A percentile compares a stretch with the other conserved stretches of the same genome.
Evolutionary conservation across 2,329 filamentous ascomycete genomes (phyloP).

Genomic region (Metarhizium robertsii): DNA sequence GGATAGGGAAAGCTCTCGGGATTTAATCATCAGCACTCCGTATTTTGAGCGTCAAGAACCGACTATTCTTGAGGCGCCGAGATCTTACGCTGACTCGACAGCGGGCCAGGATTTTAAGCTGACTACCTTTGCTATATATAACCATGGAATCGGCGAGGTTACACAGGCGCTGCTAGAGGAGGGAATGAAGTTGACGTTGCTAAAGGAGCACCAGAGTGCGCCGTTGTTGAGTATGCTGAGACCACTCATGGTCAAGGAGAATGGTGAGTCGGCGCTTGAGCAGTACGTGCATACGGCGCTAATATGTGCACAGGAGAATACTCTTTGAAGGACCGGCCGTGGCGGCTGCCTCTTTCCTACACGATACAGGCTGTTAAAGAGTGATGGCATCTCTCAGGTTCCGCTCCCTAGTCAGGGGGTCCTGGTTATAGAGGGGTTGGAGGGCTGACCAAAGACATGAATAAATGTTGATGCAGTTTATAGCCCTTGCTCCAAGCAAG

Average conservation of each 20-base stretch:
- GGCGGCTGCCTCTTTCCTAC: conserved; percentile 8
- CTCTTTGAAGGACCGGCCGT: conserved; percentile 5
- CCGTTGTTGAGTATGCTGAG: conserved; percentile 1
- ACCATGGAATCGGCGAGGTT: conserved; percentile 10
- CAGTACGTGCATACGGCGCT: too few relatives aligned
- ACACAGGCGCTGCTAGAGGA: conserved; percentile 8
- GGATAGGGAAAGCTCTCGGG: not conserved
- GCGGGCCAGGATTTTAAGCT: not conserved
- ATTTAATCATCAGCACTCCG: conserved; percentile 5
- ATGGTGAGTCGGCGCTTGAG: too few relatives aligned
- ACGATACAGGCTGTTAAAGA: conserved; percentile 9
- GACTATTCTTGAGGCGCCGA: not conserved
- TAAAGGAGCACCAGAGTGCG: conserved; percentile 9
- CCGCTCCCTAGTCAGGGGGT: too few relatives aligned
- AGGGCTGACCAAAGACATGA: too few relatives aligned
- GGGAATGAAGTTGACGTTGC: conserved; percentile 5
- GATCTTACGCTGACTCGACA: conserved; percentile 6
- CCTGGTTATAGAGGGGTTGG: too few relatives aligned
- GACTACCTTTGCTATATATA: conserved; percentile 6
- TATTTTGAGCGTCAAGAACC: conserved; percentile 10
- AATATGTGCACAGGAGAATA: conserved; percentile 4
- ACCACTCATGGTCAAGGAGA: too few relatives aligned
- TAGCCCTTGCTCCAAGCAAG: too few relatives aligned
- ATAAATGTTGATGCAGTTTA: too few relatives aligned
- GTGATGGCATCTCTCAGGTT: too few relatives aligned